These are phyloP conservation scores for Agapanthus africanus DNA, from an alignment of 106 monocot species.

Conservation along the genomic window DNA sequence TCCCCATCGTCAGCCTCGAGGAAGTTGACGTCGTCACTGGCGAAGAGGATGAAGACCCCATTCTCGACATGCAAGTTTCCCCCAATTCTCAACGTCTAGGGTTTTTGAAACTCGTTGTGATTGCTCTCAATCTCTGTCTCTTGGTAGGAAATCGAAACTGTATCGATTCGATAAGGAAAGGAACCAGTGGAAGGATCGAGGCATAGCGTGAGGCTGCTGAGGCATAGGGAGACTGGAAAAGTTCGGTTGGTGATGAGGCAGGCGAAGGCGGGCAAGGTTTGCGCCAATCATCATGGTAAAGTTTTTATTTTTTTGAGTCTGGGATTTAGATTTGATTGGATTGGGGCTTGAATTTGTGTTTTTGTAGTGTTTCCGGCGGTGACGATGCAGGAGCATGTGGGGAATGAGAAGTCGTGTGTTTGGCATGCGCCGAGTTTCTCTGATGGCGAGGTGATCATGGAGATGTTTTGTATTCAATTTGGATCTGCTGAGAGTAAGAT, in stretches of 20 bases:
- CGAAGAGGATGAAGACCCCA: too few species aligned
- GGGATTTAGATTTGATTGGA: too few species aligned
- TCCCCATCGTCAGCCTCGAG: too few species aligned
- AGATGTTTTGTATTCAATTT: slow-evolving; percentile 83
- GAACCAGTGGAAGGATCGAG: slow-evolving; percentile 94
- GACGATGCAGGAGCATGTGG: slow-evolving; percentile 79
- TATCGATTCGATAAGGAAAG: slow-evolving; percentile 89
- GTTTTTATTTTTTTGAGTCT: neutral
- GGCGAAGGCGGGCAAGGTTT: slow-evolving; percentile 93
- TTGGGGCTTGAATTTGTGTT: too few species aligned
- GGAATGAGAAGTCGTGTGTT: slow-evolving; percentile 95
- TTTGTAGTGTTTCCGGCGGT: slow-evolving; percentile 42
- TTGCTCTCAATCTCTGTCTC: too few species aligned
- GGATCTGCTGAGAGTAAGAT: slow-evolving; percentile 86
- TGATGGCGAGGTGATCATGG: slow-evolving; percentile 86
- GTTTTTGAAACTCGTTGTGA: too few species aligned
- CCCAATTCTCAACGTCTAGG: too few species aligned
- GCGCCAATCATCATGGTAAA: slow-evolving; percentile 66
- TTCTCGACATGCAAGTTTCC: too few species aligned
- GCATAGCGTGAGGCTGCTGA: slow-evolving; percentile 73
- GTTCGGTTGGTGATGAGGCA: slow-evolving; percentile 89
- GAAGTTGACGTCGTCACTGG: too few species aligned
- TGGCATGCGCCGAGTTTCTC: slow-evolving; percentile 91
- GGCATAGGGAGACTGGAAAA: slow-evolving; percentile 71
- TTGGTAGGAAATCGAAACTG: slow-evolving; percentile 88